A percentile compares a stretch with the other conserved stretches of the same genome.
Evolutionary conservation across 257 asterid species (phyloP).

Genomic region (Nicotiana tomentosiformis): DNA sequence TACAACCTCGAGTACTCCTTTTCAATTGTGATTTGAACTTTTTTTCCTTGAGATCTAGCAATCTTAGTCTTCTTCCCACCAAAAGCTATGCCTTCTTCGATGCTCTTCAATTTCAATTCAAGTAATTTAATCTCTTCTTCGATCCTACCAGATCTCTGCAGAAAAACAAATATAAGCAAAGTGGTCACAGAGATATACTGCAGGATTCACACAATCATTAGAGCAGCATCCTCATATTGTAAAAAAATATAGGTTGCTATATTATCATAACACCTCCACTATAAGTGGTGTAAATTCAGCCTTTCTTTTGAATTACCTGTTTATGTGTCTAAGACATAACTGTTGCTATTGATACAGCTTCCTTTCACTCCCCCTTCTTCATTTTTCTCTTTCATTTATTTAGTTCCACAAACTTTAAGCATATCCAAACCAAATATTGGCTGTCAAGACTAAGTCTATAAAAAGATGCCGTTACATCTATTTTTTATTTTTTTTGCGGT

Average conservation of each 20-base stretch:
- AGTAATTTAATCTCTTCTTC: conserved; percentile 73
- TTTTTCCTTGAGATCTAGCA: conserved; percentile 89
- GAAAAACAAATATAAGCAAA: not conserved
- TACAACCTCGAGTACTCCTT: conserved; percentile 79
- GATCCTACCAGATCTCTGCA: conserved; percentile 76
- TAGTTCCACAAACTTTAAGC: not conserved
- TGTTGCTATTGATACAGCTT: not conserved
- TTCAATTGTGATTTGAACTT: conserved; percentile 61
- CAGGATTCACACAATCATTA: not conserved
- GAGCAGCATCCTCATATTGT: not conserved
- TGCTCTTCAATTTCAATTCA: conserved; percentile 49
- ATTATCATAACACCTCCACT: not conserved
- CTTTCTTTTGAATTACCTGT: not conserved
- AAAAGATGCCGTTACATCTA: not conserved
- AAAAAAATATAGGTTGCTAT: not conserved
- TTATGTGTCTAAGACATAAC: not conserved
- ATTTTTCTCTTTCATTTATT: not conserved
- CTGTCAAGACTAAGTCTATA: not conserved
- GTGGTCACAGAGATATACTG: not conserved
- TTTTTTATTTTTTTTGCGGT: not conserved
- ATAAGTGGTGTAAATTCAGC: not conserved
- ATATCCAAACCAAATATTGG: not conserved
- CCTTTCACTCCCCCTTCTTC: not conserved
- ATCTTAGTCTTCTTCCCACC: conserved; percentile 68
- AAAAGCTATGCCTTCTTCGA: conserved; percentile 66